Base-by-base conservation (phyloP, 129 eudicot species). In the Lonicera japonica region DNA sequence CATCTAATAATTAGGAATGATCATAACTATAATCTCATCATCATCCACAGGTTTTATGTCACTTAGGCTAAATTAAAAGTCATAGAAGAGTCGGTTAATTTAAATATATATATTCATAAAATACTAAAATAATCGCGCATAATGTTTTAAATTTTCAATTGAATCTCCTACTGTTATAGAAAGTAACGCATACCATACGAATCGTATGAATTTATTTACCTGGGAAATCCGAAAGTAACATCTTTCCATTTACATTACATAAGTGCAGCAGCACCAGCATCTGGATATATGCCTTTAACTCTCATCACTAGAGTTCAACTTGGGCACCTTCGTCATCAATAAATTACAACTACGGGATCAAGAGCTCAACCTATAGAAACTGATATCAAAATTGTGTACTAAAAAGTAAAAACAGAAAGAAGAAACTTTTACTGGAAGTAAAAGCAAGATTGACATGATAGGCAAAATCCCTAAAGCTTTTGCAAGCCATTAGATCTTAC, bases 291-390 rank as follows among this genome's bases (percentile, higher is more conserved):
- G 67, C 96, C 96, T 80, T 80, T 94, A 38, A 94, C 96, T 76
- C 76, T 83, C 99, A 74, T 59, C 79, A 92, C 99, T 96, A 94
- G 11, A 94, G 92, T 83, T 94, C 96, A 76, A 73, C 88, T 69
- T 94, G 99, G 60, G 99, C 99, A 62, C 99, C 96, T 77, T 94
- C 99, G 74, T 94, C 92, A 63, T 94, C 99, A 77, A 94, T 90
- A 83, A 94, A 94, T 67, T 85, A 92, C 83, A 94, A 68, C 82
- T 94, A 96, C 21, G 96, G 99, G 66, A 94, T 94, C 63, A 94
- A 75, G 58, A 94, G 95, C 80, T 94, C 99, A 34, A 88, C 99
- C 99, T 94, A 71, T 15, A 22, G 19, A 68, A 50, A 25, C n/a
- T n/a, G n/a, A n/a, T n/a, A n/a, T n/a, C n/a, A n/a, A n/a, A n/a